These are phyloP conservation scores for Trichophyton equinum DNA, from an alignment of 2,329 filamentous ascomycete genomes.

Conservation along the genomic window DNA sequence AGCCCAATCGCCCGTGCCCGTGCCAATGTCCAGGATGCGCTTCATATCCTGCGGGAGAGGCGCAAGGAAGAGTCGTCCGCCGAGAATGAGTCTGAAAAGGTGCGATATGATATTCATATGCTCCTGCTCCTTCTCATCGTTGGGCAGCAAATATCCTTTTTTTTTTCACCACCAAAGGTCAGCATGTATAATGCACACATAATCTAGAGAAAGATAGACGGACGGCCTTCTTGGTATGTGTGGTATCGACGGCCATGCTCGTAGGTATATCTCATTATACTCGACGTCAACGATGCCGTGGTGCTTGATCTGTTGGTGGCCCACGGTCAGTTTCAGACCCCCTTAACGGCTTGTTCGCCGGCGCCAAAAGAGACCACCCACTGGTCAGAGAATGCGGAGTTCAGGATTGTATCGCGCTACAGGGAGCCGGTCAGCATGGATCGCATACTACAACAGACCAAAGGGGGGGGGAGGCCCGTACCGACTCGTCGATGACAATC, in stretches of 20 bases:
- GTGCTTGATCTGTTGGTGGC: neutral
- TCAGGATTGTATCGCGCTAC: constrained; percentile 3
- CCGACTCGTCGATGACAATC: neutral
- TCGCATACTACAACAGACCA: neutral
- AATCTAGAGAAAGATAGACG: neutral
- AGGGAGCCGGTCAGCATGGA: neutral
- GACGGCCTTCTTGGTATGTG: constrained; percentile 4
- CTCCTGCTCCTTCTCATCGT: constrained; percentile 26
- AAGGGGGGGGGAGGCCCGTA: neutral
- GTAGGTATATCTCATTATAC: constrained; percentile 8
- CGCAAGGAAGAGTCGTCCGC: constrained; percentile 26
- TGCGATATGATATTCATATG: constrained; percentile 27
- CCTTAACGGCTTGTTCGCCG: too few relatives aligned
- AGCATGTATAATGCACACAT: neutral
- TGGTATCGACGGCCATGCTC: constrained; percentile 5
- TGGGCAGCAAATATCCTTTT: constrained; percentile 22
- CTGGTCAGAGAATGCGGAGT: constrained; percentile 1
- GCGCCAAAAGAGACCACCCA: neutral
- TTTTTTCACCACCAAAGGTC: neutral
- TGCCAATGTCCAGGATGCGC: constrained; percentile 41
- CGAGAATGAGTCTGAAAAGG: constrained; percentile 26
- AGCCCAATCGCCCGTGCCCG: constrained; percentile 31
- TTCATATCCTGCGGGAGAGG: constrained; percentile 25
- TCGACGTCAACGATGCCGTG: constrained; percentile 10
- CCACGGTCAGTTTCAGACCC: neutral